Percentiles rank a stretch among this genome's conserved stretches.
phyloP scores from a whole-genome alignment of 257 asterid species.

The Rehmannia glutinosa region DNA sequence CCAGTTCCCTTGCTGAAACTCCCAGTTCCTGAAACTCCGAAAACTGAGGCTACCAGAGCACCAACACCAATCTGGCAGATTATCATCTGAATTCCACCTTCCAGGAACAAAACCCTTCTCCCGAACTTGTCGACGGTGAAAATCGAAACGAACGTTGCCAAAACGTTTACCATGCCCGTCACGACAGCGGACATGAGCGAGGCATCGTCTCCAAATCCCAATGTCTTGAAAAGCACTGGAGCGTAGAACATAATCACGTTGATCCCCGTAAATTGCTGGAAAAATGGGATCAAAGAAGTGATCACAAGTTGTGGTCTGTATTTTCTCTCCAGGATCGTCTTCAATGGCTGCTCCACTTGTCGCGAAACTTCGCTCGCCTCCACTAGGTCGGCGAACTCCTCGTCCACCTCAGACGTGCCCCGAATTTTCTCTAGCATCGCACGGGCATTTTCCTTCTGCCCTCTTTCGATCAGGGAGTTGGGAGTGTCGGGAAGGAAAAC shows the following conservation, averaged over 20 bases:
- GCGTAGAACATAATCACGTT: constrained; percentile 64
- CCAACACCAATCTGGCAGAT: constrained; percentile 33
- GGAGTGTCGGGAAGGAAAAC: constrained; percentile 57
- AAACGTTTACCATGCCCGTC: constrained; percentile 37
- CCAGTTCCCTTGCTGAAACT: constrained; percentile 28
- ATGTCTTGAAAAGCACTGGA: constrained; percentile 56
- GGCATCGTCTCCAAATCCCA: constrained; percentile 50
- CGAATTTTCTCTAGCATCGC: constrained; percentile 31
- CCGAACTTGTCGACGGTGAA: constrained; percentile 64
- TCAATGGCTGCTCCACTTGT: constrained; percentile 26
- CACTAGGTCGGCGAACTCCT: constrained; percentile 36
- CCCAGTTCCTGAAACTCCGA: constrained; percentile 35
- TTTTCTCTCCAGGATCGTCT: constrained; percentile 3
- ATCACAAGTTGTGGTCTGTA: constrained; percentile 49
- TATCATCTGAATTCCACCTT: constrained; percentile 58
- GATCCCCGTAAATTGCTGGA: constrained; percentile 53
- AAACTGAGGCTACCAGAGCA: constrained; percentile 14
- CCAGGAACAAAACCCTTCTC: constrained; percentile 58
- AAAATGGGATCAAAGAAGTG: constrained; percentile 40
- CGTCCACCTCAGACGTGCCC: constrained; percentile 35
- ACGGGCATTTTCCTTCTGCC: constrained; percentile 33
- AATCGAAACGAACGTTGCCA: constrained; percentile 18
- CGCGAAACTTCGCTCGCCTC: constrained; percentile 47
- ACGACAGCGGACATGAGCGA: constrained; percentile 50
- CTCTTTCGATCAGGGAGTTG: constrained; percentile 47